Percentiles rank a stretch among this genome's conserved stretches.
Conservation (phyloP, 345 rosid genomes). For the Cardiospermum halicacabum region DNA sequence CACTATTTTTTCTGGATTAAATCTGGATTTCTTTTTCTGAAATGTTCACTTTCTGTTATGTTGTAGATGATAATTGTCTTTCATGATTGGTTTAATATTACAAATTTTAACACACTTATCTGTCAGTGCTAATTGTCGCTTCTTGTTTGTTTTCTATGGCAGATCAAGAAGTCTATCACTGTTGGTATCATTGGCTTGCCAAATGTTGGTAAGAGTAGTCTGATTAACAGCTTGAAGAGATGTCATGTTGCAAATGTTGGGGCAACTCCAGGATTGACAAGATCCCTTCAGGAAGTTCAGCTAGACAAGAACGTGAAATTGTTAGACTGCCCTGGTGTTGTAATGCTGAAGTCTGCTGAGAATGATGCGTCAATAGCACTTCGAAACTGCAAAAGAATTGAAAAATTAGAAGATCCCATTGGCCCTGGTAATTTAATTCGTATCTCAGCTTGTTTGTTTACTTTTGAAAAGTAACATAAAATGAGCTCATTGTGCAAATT, state of each 20-base stretch:
- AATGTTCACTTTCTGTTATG: background rate
- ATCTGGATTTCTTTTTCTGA: background rate
- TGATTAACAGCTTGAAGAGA: constrained; percentile 95
- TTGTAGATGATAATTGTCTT: constrained; percentile 2
- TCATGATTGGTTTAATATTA: background rate
- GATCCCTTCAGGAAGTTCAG: constrained; percentile 95
- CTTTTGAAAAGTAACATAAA: too few species aligned
- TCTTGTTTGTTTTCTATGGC: constrained; percentile 25
- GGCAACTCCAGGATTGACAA: constrained; percentile 90
- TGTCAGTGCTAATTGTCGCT: constrained; percentile 1
- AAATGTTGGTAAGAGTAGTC: constrained; percentile 98
- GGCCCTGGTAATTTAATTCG: constrained; percentile 65
- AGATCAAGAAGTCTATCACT: constrained; percentile 90
- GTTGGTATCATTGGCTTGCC: constrained; percentile 93
- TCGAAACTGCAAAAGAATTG: constrained; percentile 93
- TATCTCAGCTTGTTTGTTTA: too few species aligned
- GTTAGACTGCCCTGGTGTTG: constrained; percentile 97
- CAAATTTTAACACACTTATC: background rate
- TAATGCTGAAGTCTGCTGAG: constrained; percentile 72
- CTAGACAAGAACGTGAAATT: constrained; percentile 85
- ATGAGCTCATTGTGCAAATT: too few species aligned
- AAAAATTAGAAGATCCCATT: constrained; percentile 91
- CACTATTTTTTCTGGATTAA: background rate
- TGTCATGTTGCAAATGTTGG: constrained; percentile 91
- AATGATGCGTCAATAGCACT: constrained; percentile 76